Evolutionary conservation across 163 green algal species (phyloP), one percentile per base, ranked within the genome.

Genomic region (Trebouxia gelatinosa): DNA sequence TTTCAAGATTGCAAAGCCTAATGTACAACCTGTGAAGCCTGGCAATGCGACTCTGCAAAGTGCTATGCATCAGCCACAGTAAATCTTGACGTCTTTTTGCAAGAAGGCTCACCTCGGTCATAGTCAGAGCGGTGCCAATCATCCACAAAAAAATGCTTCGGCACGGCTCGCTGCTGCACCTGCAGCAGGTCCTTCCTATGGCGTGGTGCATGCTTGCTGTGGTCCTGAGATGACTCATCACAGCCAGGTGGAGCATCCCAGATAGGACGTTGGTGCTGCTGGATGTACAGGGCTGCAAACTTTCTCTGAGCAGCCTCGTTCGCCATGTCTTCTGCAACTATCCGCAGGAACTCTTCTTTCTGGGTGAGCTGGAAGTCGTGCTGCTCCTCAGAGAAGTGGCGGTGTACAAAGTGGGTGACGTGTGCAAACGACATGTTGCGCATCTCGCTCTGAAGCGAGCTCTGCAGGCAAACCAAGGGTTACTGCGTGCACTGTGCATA

Each of bases 91-190:
- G n/a, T n/a, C n/a, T n/a, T n/a, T n/a, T n/a, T n/a, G n/a, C n/a
- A n/a, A n/a, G n/a, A n/a, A n/a, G n/a, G n/a, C n/a, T n/a, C 23
- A 68, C 59, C 59, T 68, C 59, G 19, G 59, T 68, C 59, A 43
- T 29, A 68, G 59, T 68, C 59, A 43, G 59, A 68, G 5, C 59
- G 26, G 29, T 68, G 59, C 29, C 6, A 43, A 11, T 68, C 59
- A 43, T 68, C 59, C 26, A 68, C 28, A 26, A 40, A 68, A 39
- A 68, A 68, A 11, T 68, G 59, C 31, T 68, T 68, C 11, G 59
- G 59, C 59, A 68, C 28, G 17, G 51, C 31, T 54, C 13, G 9
- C 19, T 28, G 51, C 19, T 26, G 23, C 51, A n/a, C n/a, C n/a
- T n/a, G n/a, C n/a, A n/a, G n/a, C n/a, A n/a, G n/a, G n/a, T 62